These are phyloP conservation scores for Pyracantha coccinea DNA, from an alignment of 331 rosid species.

Conservation along the genomic window DNA sequence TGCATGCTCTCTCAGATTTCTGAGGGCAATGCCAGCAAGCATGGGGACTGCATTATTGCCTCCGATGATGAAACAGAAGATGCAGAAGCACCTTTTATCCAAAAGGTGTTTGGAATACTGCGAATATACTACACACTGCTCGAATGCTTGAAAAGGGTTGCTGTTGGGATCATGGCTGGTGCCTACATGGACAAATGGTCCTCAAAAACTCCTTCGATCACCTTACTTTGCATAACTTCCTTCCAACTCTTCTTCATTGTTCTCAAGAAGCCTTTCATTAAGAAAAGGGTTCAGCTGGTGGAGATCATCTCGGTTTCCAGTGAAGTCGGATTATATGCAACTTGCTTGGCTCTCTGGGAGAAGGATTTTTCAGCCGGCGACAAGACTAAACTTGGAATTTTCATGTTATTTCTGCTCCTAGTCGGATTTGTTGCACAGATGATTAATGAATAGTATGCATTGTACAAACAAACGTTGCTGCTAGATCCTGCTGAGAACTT, in stretches of 20 bases:
- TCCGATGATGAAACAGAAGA: constrained; percentile 94
- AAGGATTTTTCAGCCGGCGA: constrained; percentile 29
- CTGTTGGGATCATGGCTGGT: constrained; percentile 61
- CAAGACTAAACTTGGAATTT: constrained; percentile 42
- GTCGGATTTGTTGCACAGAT: constrained; percentile 52
- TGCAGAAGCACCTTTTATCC: constrained; percentile 87
- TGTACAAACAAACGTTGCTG: constrained; percentile 48
- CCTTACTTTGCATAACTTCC: constrained; percentile 50
- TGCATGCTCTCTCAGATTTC: constrained; percentile 92
- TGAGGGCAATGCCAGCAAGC: constrained; percentile 28
- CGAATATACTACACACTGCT: constrained; percentile 73
- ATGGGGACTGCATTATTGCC: constrained; percentile 53
- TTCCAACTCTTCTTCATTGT: constrained; percentile 79
- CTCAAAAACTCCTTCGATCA: constrained; percentile 36
- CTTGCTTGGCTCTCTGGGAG: constrained; percentile 35
- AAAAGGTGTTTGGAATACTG: constrained; percentile 78
- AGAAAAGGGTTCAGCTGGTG: constrained; percentile 79
- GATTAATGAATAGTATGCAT: constrained; percentile 65
- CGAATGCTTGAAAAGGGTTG: constrained; percentile 52
- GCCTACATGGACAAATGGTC: constrained; percentile 28
- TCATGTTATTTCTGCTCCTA: constrained; percentile 57
- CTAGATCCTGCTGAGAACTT: constrained; percentile 51
- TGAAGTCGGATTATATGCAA: constrained; percentile 50
- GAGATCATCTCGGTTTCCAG: constrained; percentile 61
- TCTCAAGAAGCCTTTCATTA: constrained; percentile 88